Conservation (phyloP, 164 flowering plant genomes). For the Stephania cephalantha region DNA sequence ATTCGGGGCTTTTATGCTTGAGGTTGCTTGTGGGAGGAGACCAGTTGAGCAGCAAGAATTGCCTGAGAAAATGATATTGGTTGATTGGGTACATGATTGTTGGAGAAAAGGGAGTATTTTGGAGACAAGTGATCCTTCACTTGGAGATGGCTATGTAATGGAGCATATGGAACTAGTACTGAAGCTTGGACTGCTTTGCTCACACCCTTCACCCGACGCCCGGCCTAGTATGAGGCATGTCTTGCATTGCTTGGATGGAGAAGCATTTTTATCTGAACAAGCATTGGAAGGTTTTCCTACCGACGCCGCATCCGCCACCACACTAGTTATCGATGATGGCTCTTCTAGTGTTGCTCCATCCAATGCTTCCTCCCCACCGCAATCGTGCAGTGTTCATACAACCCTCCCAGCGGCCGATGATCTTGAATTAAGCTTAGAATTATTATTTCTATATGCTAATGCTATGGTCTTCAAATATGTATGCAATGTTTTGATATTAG, state of each 20-base stretch:
- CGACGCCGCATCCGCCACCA: no score
- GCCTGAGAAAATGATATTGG: conserved; percentile 25
- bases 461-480: no score
- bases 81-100: conserved; percentile 41
- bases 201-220: conserved; percentile 26
- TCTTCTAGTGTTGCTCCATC: no score
- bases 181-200: conserved; percentile 44
- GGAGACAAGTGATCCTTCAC: conserved; percentile 29
- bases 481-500: no score
- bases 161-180: conserved; percentile 39
- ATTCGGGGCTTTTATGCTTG: conserved; percentile 47
- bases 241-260: conserved; percentile 33
- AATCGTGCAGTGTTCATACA: no score
- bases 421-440: no score
- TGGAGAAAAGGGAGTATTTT: conserved; percentile 26
- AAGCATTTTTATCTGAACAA: conserved; percentile 29
- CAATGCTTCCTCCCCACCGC: no score
- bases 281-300: conserved; percentile 6
- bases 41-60: conserved; percentile 28
- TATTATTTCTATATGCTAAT: no score
- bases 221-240: conserved; percentile 51
- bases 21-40: conserved; percentile 39
- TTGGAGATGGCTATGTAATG: conserved; percentile 16
- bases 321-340: no score
- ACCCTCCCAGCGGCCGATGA: no score